Base-by-base conservation (phyloP, 352 stramenopile genomes). In the Phytophthora pistaciae region DNA sequence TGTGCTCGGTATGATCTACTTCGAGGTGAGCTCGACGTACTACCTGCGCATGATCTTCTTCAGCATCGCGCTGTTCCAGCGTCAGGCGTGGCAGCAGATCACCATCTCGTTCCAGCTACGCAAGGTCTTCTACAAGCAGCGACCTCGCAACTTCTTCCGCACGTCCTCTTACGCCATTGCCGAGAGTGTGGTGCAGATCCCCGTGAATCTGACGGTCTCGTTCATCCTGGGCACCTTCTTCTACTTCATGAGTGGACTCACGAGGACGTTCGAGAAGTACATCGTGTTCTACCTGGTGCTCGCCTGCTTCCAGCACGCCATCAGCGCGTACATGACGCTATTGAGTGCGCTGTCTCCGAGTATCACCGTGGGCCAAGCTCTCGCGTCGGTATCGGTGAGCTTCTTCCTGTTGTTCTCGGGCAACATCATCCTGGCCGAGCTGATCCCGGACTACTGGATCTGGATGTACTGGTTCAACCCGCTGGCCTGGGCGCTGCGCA, bases 211-310 rank as follows among this genome's bases (percentile, higher is more conserved):
- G 70, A 78, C 81, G 1, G 92, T 90, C 0, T 72, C 80, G 29
- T 81, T 88, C 27, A 65, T 88, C n/a, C 38, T 85, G 7, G 81
- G 92, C 69, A 84, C 91, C 14, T 82, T 88, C 70, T 88, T 91
- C 66, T 98, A 98, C 78, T 98, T 92, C 64, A 96, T 97, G 85
- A 93, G 93, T 70, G 91, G 91, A 0, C 71, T 98, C 40, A 84
- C 75, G 5, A 60, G 61, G 1, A 78, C 83, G 36, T 85, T 90
- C 38, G 66, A 79, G 48, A 88, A 89, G 62, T 97, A 87, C 70
- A 80, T 97, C 48, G 81, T 93, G 20, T 97, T 90, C 54, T 76
- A 94, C 60, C 60, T 86, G 1, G 84, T 97, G 38, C 66, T 97
- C 13, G 72, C 96, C 33, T 72, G 68, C 1, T 98, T 97, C 79